Evolutionary conservation across 176 grass and related monocot species (phyloP).

Genomic region (Musa schizocarpa): DNA sequence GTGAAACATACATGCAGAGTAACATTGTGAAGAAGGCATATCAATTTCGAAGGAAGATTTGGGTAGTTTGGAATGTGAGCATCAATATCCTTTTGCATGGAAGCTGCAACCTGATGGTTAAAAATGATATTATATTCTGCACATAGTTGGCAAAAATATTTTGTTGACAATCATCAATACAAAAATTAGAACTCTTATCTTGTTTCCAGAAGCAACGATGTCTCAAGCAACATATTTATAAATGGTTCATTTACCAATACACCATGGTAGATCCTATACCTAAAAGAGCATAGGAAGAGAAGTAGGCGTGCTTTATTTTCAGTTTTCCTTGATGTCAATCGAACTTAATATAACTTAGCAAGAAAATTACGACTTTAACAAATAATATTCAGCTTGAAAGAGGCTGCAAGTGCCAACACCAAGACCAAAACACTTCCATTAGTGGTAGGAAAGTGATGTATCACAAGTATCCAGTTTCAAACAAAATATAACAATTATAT

Average conservation of each 20-base stretch:
- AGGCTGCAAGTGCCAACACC: background rate
- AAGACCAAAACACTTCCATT: background rate
- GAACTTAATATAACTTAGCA: background rate
- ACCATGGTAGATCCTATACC: background rate
- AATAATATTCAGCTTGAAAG: background rate
- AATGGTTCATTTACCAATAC: too few relatives aligned
- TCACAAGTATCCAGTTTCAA: background rate
- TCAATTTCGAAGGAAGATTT: slow-evolving; percentile 63
- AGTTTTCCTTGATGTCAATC: background rate
- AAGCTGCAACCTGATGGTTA: slow-evolving; percentile 64
- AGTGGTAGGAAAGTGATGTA: background rate
- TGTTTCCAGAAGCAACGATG: too few relatives aligned
- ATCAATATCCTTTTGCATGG: slow-evolving; percentile 56
- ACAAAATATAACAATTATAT: background rate
- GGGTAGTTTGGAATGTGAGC: slow-evolving; percentile 64
- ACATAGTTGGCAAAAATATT: background rate
- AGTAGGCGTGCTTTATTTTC: background rate
- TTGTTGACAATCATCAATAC: background rate
- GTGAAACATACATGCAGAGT: slow-evolving; percentile 44
- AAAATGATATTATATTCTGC: slow-evolving; percentile 1
- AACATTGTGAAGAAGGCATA: slow-evolving; percentile 62
- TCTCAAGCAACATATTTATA: too few relatives aligned
- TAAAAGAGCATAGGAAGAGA: background rate
- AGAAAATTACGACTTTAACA: background rate
- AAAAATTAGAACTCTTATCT: background rate